phyloP scores from a whole-genome alignment of 805 yeast genomes.

The Schwanniomyces vanrijiae region DNA sequence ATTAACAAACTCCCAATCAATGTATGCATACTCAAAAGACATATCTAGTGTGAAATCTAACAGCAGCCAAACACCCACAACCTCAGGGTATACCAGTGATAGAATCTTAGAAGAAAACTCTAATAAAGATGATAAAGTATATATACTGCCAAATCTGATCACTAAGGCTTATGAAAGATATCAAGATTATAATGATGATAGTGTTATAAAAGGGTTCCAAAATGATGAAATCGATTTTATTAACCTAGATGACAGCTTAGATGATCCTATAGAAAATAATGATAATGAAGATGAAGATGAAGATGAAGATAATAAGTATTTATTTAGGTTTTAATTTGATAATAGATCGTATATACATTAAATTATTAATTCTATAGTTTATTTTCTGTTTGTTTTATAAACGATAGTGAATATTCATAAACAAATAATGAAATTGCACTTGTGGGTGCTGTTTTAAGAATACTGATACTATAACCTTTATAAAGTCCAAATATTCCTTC shows the following conservation, averaged over 20 bases:
- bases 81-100: constrained; percentile 9
- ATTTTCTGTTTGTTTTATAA: constrained; percentile 2
- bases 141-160: constrained; percentile 42
- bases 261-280: constrained; percentile 9
- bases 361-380: constrained; percentile 4
- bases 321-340: constrained; percentile 21
- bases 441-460: constrained; percentile 81
- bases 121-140: constrained; percentile 31
- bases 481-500: constrained; percentile 75
- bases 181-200: constrained; percentile 20
- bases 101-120: constrained; percentile 10
- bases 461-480: constrained; percentile 69
- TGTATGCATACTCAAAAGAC: constrained; percentile 29
- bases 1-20: constrained; percentile 34
- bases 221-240: constrained; percentile 31
- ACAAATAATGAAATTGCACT: constrained; percentile 64
- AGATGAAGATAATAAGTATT: constrained; percentile 29
- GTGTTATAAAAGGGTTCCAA: constrained; percentile 15
- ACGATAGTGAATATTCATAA: constrained; percentile 47
- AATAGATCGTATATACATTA: background rate
- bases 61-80: constrained; percentile 4
- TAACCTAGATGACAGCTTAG: constrained; percentile 21
- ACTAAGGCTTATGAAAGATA: constrained; percentile 27
- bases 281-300: constrained; percentile 15
- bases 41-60: constrained; percentile 8